Percentiles rank a stretch among this genome's conserved stretches.
Evolutionary conservation across 768 basidiomycete species (phyloP).

Genomic region (Lenzites betulinus): DNA sequence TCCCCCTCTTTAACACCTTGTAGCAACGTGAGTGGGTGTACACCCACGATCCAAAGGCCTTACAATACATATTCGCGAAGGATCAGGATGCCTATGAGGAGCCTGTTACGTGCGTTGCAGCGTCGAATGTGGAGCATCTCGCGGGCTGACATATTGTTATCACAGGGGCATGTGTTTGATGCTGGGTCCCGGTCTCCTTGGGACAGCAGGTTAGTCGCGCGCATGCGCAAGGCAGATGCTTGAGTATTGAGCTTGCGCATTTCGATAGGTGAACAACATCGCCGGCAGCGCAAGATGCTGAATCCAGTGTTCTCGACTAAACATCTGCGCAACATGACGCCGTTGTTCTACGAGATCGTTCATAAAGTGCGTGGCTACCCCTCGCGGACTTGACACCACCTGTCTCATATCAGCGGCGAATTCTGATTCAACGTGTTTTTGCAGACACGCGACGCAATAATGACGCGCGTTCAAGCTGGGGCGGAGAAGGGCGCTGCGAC

Average conservation of each 20-base stretch:
- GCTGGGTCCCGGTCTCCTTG: constrained; percentile 18
- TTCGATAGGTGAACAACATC: constrained; percentile 37
- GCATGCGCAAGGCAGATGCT: too few species aligned
- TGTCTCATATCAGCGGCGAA: too few species aligned
- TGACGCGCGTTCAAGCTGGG: constrained; percentile 3
- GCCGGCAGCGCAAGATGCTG: constrained; percentile 52
- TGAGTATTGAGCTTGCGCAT: too few species aligned
- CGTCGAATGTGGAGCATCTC: background rate
- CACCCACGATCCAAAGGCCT: constrained; percentile 46
- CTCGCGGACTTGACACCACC: too few species aligned
- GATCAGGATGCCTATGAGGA: constrained; percentile 32
- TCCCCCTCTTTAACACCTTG: too few species aligned
- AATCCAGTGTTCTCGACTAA: constrained; percentile 48
- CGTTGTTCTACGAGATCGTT: constrained; percentile 46
- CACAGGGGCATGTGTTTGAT: constrained; percentile 8
- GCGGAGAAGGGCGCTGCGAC: background rate
- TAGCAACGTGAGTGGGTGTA: constrained; percentile 38
- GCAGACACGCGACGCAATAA: constrained; percentile 23
- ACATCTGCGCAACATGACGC: constrained; percentile 47
- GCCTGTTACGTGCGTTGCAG: constrained; percentile 1
- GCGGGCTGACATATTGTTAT: background rate
- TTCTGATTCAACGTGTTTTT: too few species aligned
- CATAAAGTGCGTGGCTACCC: constrained; percentile 39
- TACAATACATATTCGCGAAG: constrained; percentile 49
- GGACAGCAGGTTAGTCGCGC: background rate